Evolutionary conservation across 768 basidiomycete genomes (phyloP), one percentile per base, ranked within the genome.

Genomic region (Leccinum pellstonianum): DNA sequence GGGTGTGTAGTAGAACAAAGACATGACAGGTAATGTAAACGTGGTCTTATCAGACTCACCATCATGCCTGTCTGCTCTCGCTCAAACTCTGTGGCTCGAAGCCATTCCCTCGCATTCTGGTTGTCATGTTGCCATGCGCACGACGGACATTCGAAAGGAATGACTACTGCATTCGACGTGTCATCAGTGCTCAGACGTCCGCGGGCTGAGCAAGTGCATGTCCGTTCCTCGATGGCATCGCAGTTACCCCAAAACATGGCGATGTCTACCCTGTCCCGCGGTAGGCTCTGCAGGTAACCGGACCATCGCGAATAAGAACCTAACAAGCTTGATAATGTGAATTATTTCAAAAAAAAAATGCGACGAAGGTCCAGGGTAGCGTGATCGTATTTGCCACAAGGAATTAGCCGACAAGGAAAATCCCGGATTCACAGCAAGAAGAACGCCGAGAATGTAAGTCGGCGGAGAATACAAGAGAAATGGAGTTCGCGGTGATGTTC

Each of bases 221-320:
- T 17, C 38, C 11, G 60, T 23, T 61, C 48, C 21, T 62, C 53
- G 25, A 66, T 54, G 58, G 64, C 68, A 56, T 70, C 66, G 46
- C 66, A 61, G 56, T 62, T 59, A 57, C 69, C 75, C 90, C 89
- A 90, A 63, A 90, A 83, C 19, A 86, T 60, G 35, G 87, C 86
- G 33, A 89, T 77, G 58, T 85, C 82, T 21, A 86, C 81, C 5
- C 69, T 67, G 46, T 71, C 69, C 47, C 67, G 59, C n/a, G 88
- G 85, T 6, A 91, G 76, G 11, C 85, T 84, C 63, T 86, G 82
- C 5, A 91, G 68, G 72, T 91, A 91, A 49, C 80, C 83, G 63
- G 72, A 77, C 87, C 88, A 91, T 47, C 75, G 76, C 9, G 89
- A 90, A 25, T 57, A 55, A 50, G 68, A 48, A 37, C 81, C 83